Percentiles rank a stretch among this genome's conserved stretches.
Conservation (phyloP, 495 filamentous ascomycete species). For the Tuber calosporum region DNA sequence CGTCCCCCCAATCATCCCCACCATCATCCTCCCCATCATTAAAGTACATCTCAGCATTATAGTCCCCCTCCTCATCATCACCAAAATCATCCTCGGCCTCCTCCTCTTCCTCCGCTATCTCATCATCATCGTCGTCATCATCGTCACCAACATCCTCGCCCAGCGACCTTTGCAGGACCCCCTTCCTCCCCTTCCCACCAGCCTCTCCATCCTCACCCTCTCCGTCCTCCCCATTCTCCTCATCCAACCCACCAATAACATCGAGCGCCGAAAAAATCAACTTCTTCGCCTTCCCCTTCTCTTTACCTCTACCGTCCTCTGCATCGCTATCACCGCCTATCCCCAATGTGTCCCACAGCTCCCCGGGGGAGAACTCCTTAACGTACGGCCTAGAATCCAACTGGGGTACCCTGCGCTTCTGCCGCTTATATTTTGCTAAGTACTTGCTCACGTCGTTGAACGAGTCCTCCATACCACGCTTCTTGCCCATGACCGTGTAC, state of each 20-base stretch:
- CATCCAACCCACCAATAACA: constrained; percentile 29
- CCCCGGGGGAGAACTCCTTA: constrained; percentile 37
- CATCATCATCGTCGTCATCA: constrained; percentile 34
- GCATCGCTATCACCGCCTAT: constrained; percentile 21
- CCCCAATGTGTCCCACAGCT: constrained; percentile 36
- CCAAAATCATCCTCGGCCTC: constrained; percentile 37
- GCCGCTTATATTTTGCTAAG: constrained; percentile 35
- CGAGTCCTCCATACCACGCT: constrained; percentile 40
- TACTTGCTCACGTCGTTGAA: constrained; percentile 40
- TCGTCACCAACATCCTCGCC: constrained; percentile 28
- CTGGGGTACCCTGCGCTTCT: constrained; percentile 34
- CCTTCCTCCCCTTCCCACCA: constrained; percentile 32
- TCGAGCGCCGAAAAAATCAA: constrained; percentile 35
- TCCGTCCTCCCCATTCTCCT: constrained; percentile 15
- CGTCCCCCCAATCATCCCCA: constrained; percentile 38
- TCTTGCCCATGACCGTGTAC: constrained; percentile 38
- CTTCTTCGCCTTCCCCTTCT: constrained; percentile 37
- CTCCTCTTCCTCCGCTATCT: constrained; percentile 28
- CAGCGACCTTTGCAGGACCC: constrained; percentile 22
- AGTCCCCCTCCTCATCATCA: constrained; percentile 41
- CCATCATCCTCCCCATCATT: constrained; percentile 35
- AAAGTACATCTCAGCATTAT: constrained; percentile 42
- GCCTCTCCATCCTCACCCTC: constrained; percentile 30
- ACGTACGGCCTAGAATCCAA: constrained; percentile 41
- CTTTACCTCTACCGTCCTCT: constrained; percentile 6